Percentiles rank a stretch among this genome's conserved stretches.
These are phyloP conservation scores for Rhodocollybia butyracea DNA, from an alignment of 768 basidiomycete species.

Conservation along the genomic window DNA sequence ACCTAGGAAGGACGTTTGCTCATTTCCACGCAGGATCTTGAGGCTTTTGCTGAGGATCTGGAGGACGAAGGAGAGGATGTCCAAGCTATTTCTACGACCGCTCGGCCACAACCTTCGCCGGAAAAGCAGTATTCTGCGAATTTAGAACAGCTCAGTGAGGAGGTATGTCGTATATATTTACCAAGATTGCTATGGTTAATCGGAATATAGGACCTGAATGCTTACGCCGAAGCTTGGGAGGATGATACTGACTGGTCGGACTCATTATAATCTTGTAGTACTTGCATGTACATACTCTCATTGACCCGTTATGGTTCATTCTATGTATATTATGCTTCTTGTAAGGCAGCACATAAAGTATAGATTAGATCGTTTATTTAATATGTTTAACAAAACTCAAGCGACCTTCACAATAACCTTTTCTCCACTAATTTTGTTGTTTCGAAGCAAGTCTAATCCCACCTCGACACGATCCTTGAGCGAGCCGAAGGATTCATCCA, in stretches of 20 bases:
- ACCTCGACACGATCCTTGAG: constrained; percentile 37
- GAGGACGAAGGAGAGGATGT: background rate
- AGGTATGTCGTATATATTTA: background rate
- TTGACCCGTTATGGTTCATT: no score
- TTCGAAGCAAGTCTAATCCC: constrained; percentile 43
- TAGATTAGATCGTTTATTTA: no score
- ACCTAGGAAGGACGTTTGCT: background rate
- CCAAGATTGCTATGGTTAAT: background rate
- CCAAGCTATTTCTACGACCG: background rate
- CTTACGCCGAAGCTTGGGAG: constrained; percentile 4
- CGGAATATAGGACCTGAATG: background rate
- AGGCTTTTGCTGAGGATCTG: background rate
- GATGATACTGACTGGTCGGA: constrained; percentile 2
- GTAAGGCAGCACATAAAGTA: no score
- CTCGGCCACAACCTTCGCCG: background rate
- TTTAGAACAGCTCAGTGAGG: background rate
- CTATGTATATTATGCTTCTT: no score
- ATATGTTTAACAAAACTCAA: no score
- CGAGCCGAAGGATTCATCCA: constrained; percentile 33
- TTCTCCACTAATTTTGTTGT: constrained; percentile 47
- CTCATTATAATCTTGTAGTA: background rate
- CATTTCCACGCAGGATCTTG: background rate
- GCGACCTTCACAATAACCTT: constrained; percentile 43
- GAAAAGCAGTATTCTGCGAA: background rate
- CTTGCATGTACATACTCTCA: no score